Base-by-base conservation (phyloP, 2,329 filamentous ascomycete genomes). In the Fusarium phyllophilum region DNA sequence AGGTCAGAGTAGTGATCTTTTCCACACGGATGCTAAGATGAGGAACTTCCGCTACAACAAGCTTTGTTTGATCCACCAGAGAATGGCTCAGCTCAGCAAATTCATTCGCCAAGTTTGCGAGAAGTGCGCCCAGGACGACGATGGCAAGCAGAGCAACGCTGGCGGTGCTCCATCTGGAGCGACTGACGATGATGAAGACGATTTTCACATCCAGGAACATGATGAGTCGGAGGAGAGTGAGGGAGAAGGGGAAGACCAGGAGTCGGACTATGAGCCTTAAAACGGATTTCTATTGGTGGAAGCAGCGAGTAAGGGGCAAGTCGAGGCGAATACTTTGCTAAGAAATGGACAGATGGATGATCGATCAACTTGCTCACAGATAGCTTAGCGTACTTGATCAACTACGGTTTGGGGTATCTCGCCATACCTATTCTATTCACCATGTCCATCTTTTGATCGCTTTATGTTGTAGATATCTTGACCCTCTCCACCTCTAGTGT, bases 401-500 rank as follows among this genome's bases (percentile, higher is more conserved):
- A 62, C 34, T 66, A 63, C 56, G 42, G 46, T 61, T 67, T 20
- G 68, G 72, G 72, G 72, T 75, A 75, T 75, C 70, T 66, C 57
- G 39, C 59, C 42, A 49, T 44, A 56, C 55, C 72, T 64, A 49
- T 58, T 45, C 60, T 60, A 65, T 72, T 45, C 42, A 48, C 42
- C 62, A 65, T 44, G 24, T 51, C 57, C 46, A 49, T 42, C 39
- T 41, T 41, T 36, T 54, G 29, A 44, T 44, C 22, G 15, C 31
- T 42, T 72, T 68, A 75, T 55, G 66, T 69, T 39, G 76, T 68
- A n/a, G 77, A 78, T 68, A 91, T 89, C 78, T 89, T 91, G 29
- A 98, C 85, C 55, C 89, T 85, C 75, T 95, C 92, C 2, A 93
- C 91, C 52, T 95, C 93, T 68, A 98, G 82, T 4, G 93, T 97